These are phyloP conservation scores for Citropsis articulata DNA, from an alignment of 345 rosid genomes.

Conservation along the genomic window DNA sequence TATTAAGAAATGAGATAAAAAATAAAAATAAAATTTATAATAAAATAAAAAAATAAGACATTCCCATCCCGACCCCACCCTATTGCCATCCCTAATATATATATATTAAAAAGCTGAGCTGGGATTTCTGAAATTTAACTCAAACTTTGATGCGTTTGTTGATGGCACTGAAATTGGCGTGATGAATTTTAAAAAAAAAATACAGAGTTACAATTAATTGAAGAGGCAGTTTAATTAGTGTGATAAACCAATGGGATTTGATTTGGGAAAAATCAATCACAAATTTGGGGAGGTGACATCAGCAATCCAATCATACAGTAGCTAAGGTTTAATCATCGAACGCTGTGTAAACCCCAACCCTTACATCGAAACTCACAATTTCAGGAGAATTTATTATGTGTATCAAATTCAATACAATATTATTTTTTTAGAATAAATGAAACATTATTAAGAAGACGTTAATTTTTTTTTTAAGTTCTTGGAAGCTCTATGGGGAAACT, in stretches of 20 bases:
- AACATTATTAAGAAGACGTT: too few relatives aligned
- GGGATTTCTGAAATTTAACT: background rate
- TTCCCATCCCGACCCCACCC: too few relatives aligned
- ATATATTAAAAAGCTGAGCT: background rate
- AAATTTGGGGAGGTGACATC: conserved; percentile 13
- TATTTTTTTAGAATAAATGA: too few relatives aligned
- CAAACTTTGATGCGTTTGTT: background rate
- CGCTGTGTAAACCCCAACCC: conserved; percentile 16
- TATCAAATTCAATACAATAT: too few relatives aligned
- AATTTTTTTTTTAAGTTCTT: too few relatives aligned
- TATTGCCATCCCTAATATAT: too few relatives aligned
- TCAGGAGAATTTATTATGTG: background rate
- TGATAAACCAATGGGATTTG: background rate
- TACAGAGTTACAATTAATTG: background rate
- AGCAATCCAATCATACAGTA: conserved; percentile 21
- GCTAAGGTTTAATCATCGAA: conserved; percentile 30
- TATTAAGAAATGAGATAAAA: too few relatives aligned
- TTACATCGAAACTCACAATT: conserved; percentile 28
- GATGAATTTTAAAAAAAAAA: background rate
- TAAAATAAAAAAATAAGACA: too few relatives aligned
- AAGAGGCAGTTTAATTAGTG: background rate
- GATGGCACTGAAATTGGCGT: conserved; percentile 29
- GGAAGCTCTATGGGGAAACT: background rate
- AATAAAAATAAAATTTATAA: too few relatives aligned
- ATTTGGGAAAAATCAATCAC: background rate